Base-by-base conservation (phyloP, 371 early-diverging fungal species). In the Rhizomucor pusillus region DNA sequence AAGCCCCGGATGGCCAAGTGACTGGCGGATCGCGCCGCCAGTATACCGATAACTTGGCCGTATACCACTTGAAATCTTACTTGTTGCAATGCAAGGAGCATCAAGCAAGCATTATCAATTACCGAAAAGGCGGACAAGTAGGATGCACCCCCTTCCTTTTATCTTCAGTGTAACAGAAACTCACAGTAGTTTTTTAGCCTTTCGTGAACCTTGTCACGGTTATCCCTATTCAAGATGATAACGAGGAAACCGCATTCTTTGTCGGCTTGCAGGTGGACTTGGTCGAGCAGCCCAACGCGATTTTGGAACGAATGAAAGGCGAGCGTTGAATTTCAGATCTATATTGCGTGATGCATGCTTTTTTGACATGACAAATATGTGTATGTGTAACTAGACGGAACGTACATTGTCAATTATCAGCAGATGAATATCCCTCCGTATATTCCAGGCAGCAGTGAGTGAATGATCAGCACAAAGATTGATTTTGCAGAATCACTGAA, bases 191-290 rank as follows among this genome's bases (percentile, higher is more conserved):
- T n/a, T n/a, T n/a, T n/a, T n/a, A 75, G 75, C 86, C 89, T 16
- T 90, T 90, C 71, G 81, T 88, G 58, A 89, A 88, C 59, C 67
- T 86, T 16, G 58, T 87, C n/a, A 87, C 89, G 7, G 75, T 88
- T 12, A 82, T 90, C 34, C 88, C 89, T 0, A 69, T 89, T 10
- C n/a, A n/a, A n/a, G 62, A 63, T 43, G 79, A 74, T 7, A 34
- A 57, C 33, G 69, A 70, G 4, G 76, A 81, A 16, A 64, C 83
- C 13, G 65, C 71, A 18, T 83, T 75, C 52, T 86, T 83, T 75
- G 85, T 90, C 47, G 90, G 87, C 11, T 78, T 90, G 47, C 88
- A 88, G 62, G 79, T 87, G 1, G 88, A 88, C 57, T 54, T 90
- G 33, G 82, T 88, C 2, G 84, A 83, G 40, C 87, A 88, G 52